Evolutionary conservation across 345 rosid species (phyloP).

Genomic region (Melaleuca alternifolia): DNA sequence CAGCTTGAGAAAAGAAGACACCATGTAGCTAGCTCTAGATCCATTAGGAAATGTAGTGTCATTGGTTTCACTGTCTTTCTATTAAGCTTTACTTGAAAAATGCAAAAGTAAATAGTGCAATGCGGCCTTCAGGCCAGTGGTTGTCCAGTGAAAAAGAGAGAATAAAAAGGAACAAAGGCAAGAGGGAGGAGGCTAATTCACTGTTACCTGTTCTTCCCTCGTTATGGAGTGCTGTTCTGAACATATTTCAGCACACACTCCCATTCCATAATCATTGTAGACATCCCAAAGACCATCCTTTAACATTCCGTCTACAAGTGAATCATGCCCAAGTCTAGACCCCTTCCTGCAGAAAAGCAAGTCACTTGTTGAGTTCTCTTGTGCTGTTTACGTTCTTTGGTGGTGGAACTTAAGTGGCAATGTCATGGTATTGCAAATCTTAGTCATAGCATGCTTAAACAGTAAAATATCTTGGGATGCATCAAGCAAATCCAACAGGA

Average conservation of each 20-base stretch:
- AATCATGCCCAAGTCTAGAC: constrained; percentile 89
- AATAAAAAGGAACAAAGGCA: not conserved
- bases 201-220: constrained; percentile 78
- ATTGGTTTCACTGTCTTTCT: not conserved
- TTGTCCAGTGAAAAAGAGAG: not conserved
- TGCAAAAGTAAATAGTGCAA: not conserved
- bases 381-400: not conserved
- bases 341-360: constrained; percentile 62
- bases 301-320: constrained; percentile 89
- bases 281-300: constrained; percentile 99
- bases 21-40: not conserved
- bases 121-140: not conserved
- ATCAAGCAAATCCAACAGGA: not conserved
- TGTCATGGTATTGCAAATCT: not conserved
- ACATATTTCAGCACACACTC: constrained; percentile 88
- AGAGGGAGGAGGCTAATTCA: not conserved
- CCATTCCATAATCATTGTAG: constrained; percentile 86
- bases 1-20: not conserved
- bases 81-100: not conserved
- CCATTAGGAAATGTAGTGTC: not conserved
- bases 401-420: not conserved
- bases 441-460: not conserved
- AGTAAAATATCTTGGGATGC: not conserved
- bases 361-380: not conserved
- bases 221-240: constrained; percentile 64